Evolutionary conservation across 2,329 filamentous ascomycete genomes (phyloP).

Genomic region (Fusarium sp.): DNA sequence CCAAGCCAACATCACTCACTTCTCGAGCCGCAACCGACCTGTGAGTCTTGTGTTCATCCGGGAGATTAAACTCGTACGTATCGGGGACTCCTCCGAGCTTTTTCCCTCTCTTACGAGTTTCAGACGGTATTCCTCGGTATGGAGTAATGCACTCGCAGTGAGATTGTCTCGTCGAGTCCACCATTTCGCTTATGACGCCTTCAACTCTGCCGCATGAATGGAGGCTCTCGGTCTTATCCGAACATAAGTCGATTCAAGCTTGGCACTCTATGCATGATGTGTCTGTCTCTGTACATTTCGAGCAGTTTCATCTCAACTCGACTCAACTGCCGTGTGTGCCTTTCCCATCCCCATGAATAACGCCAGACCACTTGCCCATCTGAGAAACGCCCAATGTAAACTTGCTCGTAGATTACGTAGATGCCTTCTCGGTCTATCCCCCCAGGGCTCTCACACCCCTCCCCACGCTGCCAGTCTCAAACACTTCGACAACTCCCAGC

Average conservation of each 20-base stretch:
- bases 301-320: not conserved
- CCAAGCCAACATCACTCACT: not conserved
- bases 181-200: not conserved
- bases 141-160: not conserved
- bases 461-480: slow-evolving; percentile 81
- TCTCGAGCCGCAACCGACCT: not conserved
- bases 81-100: not conserved
- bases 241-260: not conserved
- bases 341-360: not conserved
- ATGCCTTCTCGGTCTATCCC: slow-evolving; percentile 17
- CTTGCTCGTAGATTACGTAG: not conserved
- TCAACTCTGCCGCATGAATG: not conserved
- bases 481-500: slow-evolving; percentile 76
- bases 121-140: not conserved
- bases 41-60: not conserved
- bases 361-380: not conserved
- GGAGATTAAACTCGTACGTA: not conserved
- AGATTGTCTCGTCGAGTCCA: not conserved
- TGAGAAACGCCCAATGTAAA: not conserved
- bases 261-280: not conserved
- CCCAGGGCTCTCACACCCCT: slow-evolving; percentile 67
- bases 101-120: not conserved
- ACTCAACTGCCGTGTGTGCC: not conserved
- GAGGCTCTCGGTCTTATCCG: not conserved
- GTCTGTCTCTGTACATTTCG: not conserved